Evolutionary conservation across 306 rosid species (phyloP).

Genomic region (Gastrolobium bilobum): DNA sequence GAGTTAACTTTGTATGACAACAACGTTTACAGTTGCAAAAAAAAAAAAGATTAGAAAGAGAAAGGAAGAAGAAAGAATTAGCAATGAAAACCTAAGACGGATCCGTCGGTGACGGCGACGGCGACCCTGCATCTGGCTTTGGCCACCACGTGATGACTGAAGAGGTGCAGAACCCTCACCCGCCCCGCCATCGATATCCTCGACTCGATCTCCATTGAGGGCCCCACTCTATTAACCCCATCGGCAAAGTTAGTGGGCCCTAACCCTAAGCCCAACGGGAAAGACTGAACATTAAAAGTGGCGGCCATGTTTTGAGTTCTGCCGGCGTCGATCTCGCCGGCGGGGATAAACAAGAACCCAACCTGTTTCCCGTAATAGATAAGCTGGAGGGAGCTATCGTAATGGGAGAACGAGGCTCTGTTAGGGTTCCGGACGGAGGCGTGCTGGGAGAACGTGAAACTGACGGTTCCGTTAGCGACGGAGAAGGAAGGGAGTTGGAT

Average conservation of each 20-base stretch:
- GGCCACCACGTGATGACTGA: slow-evolving; percentile 78
- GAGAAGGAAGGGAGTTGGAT: slow-evolving; percentile 86
- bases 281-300: slow-evolving; percentile 74
- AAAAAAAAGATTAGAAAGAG: not conserved
- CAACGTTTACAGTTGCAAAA: not conserved
- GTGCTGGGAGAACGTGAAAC: slow-evolving; percentile 88
- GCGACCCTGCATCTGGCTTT: slow-evolving; percentile 68
- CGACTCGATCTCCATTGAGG: slow-evolving; percentile 78
- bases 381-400: slow-evolving; percentile 87
- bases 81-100: slow-evolving; percentile 88
- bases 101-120: slow-evolving; percentile 73
- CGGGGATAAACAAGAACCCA: slow-evolving; percentile 97
- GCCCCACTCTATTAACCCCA: slow-evolving; percentile 53
- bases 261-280: slow-evolving; percentile 53
- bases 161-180: slow-evolving; percentile 78
- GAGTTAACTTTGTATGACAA: no score
- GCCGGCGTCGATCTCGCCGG: slow-evolving; percentile 76
- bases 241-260: not conserved
- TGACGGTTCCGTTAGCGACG: slow-evolving; percentile 69
- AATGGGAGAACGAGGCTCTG: slow-evolving; percentile 79
- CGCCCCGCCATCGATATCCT: slow-evolving; percentile 78
- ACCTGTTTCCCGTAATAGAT: slow-evolving; percentile 75
- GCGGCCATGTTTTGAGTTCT: slow-evolving; percentile 83
- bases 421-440: slow-evolving; percentile 85
- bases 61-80: slow-evolving; percentile 31